Percentiles rank a stretch among this genome's conserved stretches.
phyloP scores from a whole-genome alignment of 345 rosid genomes.

The Citrus inodora region DNA sequence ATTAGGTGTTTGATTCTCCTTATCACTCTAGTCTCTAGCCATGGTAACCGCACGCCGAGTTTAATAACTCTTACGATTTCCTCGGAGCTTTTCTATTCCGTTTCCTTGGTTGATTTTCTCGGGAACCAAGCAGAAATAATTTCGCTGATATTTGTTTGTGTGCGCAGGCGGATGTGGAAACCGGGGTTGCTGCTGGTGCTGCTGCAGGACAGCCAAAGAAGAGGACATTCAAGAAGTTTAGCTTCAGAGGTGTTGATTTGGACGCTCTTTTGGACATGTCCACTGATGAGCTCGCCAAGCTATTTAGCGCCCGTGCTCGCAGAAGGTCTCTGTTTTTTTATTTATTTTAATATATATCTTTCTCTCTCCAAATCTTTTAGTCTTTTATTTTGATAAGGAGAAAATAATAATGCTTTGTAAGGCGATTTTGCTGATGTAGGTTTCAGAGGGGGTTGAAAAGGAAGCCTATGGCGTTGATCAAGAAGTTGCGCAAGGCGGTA shows the following conservation, averaged over 20 bases:
- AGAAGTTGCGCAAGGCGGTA: slow-evolving; percentile 64
- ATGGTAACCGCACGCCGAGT: slow-evolving; percentile 11
- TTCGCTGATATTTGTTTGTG: neutral
- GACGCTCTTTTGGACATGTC: slow-evolving; percentile 72
- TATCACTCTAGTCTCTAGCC: neutral
- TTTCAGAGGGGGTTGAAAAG: slow-evolving; percentile 68
- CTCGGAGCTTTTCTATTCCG: neutral
- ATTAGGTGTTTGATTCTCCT: neutral
- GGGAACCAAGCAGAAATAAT: neutral
- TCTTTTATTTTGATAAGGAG: neutral
- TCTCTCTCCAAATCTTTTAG: neutral
- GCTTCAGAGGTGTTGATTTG: slow-evolving; percentile 72
- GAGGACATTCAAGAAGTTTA: slow-evolving; percentile 79
- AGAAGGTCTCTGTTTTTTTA: slow-evolving; percentile 38
- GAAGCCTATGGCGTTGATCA: slow-evolving; percentile 67
- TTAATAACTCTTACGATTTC: neutral
- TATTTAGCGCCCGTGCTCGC: slow-evolving; percentile 53
- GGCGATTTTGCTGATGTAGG: slow-evolving; percentile 21
- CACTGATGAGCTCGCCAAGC: slow-evolving; percentile 69
- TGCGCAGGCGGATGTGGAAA: slow-evolving; percentile 42
- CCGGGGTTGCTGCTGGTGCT: slow-evolving; percentile 41
- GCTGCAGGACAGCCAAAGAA: slow-evolving; percentile 48
- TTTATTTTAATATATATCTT: neutral
- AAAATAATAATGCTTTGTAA: neutral
- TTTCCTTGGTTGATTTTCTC: neutral